Base-by-base conservation (phyloP, 2,329 filamentous ascomycete species). In the Colletotrichum lini region DNA sequence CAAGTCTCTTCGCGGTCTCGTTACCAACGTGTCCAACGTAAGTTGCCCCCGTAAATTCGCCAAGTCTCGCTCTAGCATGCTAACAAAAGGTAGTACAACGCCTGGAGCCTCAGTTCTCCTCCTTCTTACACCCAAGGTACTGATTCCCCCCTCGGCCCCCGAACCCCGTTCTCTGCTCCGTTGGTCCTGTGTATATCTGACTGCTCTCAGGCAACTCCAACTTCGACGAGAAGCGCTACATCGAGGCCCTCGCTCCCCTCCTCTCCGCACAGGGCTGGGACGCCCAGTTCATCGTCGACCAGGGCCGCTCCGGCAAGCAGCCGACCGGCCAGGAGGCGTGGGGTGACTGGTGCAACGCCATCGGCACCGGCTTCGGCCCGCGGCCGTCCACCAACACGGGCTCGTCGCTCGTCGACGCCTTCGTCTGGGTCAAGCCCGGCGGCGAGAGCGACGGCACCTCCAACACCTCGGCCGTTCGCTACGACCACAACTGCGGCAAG, bases 391-490 rank as follows among this genome's bases (percentile, higher is more conserved):
- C 89, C n/a, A 83, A 88, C 77, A 93, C 91, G 10, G 89, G 88
- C 16, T 85, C 90, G 73, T 77, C 80, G 2, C 82, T 91, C 21
- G 83, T 87, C 44, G 91, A 93, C 78, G 90, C 91, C 50, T 91
- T 93, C 74, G 91, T 92, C 68, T 93, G 91, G 91, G 83, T 92
- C 75, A 93, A 93, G 86, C 91, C 91, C 5, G 91, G 91, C 73
- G 86, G 86, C 72, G 86, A 88, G 78, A 93, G 83, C 54, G 85
- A 87, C 73, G 84, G 84, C 73, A 86, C 84, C 47, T 86, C 83
- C 45, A 80, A 89, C 76, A 83, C 81, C 49, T 80, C 75, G 44
- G 84, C 89, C 12, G 73, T 80, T 23, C 85, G 86, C 62, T 90
- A 88, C 77, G 88, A 90, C 80, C 74, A 69, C 60, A 82, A 87